phyloP scores from a whole-genome alignment of 176 grass and related monocot genomes.

The Zoysia japonica region DNA sequence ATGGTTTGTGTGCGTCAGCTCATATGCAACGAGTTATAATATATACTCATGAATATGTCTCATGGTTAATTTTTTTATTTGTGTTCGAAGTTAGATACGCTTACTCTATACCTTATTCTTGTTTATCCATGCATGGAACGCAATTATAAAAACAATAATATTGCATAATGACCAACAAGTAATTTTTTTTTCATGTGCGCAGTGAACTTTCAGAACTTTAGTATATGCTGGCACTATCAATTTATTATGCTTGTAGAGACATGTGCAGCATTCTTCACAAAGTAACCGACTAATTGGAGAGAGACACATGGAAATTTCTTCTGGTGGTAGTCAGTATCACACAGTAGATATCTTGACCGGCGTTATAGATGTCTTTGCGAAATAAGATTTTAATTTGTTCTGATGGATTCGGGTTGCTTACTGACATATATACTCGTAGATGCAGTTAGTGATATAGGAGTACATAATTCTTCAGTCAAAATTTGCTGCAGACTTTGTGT shows the following conservation, averaged over 20 bases:
- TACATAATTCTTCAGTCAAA: not conserved
- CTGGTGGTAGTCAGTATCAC: not conserved
- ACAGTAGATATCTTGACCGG: not conserved
- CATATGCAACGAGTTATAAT: not conserved
- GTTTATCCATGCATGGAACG: conserved; percentile 7
- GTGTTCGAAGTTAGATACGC: not conserved
- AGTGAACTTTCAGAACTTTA: conserved; percentile 18
- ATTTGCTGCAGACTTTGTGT: not conserved
- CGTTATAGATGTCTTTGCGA: not conserved
- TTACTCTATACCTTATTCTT: not conserved
- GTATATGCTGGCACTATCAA: not conserved
- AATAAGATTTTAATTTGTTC: not conserved
- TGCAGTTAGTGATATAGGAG: not conserved
- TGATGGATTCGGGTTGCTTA: not conserved
- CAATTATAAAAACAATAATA: conserved; percentile 11
- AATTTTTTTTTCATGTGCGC: not conserved
- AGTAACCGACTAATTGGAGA: not conserved
- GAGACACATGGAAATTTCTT: not conserved
- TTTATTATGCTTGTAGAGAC: not conserved
- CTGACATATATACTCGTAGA: not conserved
- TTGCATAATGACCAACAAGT: not conserved
- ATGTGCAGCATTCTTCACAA: not conserved
- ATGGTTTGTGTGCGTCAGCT: conserved; percentile 1
- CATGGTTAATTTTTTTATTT: not conserved
- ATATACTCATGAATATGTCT: not conserved